Base-by-base conservation (phyloP, 1,284 basidiomycete genomes). In the Cutaneotrichosporon curvatum region DNA sequence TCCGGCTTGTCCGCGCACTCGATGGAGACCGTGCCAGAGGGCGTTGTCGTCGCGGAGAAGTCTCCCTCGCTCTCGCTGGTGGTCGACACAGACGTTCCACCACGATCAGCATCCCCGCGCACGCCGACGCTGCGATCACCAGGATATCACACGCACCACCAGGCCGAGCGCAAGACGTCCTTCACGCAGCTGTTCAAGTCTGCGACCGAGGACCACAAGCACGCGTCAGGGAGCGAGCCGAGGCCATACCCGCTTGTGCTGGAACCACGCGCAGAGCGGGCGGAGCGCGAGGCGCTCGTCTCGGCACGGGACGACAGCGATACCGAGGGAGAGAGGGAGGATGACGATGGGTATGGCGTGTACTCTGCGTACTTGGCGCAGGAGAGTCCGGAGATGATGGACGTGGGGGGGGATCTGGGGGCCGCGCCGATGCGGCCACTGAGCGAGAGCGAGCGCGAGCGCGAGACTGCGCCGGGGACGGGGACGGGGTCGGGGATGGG, bases 261-360 rank as follows among this genome's bases (percentile, higher is more conserved):
- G 19, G 60, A 59, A 14, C 37, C 31, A 18, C 58, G 43, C 2
- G 28, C 44, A n/a, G 65, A 68, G 37, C 50, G 49, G 16, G 60
- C 62, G 45, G 63, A 68, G 47, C 53, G 65, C 6, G 42, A 40
- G 14, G 62, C 51, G 2, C 43, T 67, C 25, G 64, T 66, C 8
- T 42, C 30, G 45, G 37, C n/a, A n/a, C n/a, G 19, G 6, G 35
- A 42, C 31, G 20, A 19, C 3, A 32, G 32, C 3, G 40, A 42
- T 18, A 23, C 23, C 3, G 12, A 19, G 2, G 20, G 12, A 18
- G 40, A 32, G 4, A 15, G 11, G 16, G 42, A 21, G 18, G 37
- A 37, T 19, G 30, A 25, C 15, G 23, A 19, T 20, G 39, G 40
- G 15, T 25, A 32, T 30, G 40, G 9, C 33, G 22, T 43, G 21